Evolutionary conservation across 805 yeast genomes (phyloP).

Genomic region (Candida hispaniensis): DNA sequence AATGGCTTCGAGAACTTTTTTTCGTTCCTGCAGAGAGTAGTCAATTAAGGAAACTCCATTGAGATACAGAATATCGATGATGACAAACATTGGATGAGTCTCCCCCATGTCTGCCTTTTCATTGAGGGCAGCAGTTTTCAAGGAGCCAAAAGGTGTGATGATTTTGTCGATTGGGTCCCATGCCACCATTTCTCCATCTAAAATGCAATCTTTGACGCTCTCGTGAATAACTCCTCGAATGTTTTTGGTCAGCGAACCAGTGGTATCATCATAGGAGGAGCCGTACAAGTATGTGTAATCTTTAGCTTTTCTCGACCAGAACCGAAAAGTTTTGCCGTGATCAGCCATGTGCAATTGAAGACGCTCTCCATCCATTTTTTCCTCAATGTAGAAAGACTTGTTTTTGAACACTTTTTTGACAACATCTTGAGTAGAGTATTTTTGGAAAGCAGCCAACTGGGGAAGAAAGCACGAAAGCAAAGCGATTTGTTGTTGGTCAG

Average conservation of each 20-base stretch:
- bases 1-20: conserved; percentile 33
- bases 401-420: conserved; percentile 36
- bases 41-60: conserved; percentile 56
- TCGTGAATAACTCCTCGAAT: conserved; percentile 32
- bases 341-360: conserved; percentile 60
- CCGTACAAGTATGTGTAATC: conserved; percentile 72
- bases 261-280: conserved; percentile 28
- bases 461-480: conserved; percentile 58
- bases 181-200: conserved; percentile 94
- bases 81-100: conserved; percentile 33
- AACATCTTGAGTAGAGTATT: conserved; percentile 39
- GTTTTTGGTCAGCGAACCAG: conserved; percentile 47
- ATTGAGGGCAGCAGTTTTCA: conserved; percentile 58
- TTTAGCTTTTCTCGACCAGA: conserved; percentile 55
- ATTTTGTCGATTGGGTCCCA: conserved; percentile 47
- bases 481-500: conserved; percentile 34
- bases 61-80: conserved; percentile 61
- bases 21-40: conserved; percentile 46
- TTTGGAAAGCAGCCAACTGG: conserved; percentile 54
- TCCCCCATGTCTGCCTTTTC: conserved; percentile 32
- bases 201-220: conserved; percentile 32
- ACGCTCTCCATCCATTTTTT: conserved; percentile 90
- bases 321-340: conserved; percentile 36
- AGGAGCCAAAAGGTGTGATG: conserved; percentile 69
- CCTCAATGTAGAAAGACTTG: conserved; percentile 62